Evolutionary conservation across 2,329 filamentous ascomycete genomes (phyloP).

Genomic region (Plenodomus lindquistii): DNA sequence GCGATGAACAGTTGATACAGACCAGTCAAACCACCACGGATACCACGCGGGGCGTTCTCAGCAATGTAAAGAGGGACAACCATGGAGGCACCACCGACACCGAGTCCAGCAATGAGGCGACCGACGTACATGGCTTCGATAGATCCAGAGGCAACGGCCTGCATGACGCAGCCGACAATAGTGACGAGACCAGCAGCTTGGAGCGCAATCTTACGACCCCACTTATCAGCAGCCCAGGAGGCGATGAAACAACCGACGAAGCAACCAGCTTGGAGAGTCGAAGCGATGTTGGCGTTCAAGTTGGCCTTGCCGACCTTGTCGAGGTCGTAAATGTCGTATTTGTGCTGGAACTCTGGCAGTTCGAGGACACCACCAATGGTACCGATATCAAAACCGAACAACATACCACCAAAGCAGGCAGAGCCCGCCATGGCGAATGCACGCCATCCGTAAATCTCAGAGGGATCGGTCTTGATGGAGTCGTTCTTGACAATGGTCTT

Average conservation of each 20-base stretch:
- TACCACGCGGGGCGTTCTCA: conserved; percentile 62
- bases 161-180: conserved; percentile 65
- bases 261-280: conserved; percentile 70
- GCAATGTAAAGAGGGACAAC: conserved; percentile 64
- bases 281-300: conserved; percentile 69
- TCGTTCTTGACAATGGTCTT: conserved; percentile 68
- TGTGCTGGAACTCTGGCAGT: conserved; percentile 60
- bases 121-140: conserved; percentile 68
- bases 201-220: conserved; percentile 60
- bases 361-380: conserved; percentile 70
- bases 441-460: conserved; percentile 71
- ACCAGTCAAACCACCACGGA: conserved; percentile 63
- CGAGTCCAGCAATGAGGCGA: conserved; percentile 61
- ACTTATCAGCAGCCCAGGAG: conserved; percentile 58
- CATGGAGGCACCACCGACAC: conserved; percentile 58
- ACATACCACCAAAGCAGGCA: conserved; percentile 70
- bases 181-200: conserved; percentile 62
- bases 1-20: conserved; percentile 64
- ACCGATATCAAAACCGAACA: conserved; percentile 69
- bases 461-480: conserved; percentile 69
- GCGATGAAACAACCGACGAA: conserved; percentile 67
- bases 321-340: conserved; percentile 55
- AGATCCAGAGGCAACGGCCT: conserved; percentile 64
- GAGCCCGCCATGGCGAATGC: conserved; percentile 67
- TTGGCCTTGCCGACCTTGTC: conserved; percentile 53